Evolutionary conservation across 768 basidiomycete genomes (phyloP).

Genomic region (Calvatia gigantea): DNA sequence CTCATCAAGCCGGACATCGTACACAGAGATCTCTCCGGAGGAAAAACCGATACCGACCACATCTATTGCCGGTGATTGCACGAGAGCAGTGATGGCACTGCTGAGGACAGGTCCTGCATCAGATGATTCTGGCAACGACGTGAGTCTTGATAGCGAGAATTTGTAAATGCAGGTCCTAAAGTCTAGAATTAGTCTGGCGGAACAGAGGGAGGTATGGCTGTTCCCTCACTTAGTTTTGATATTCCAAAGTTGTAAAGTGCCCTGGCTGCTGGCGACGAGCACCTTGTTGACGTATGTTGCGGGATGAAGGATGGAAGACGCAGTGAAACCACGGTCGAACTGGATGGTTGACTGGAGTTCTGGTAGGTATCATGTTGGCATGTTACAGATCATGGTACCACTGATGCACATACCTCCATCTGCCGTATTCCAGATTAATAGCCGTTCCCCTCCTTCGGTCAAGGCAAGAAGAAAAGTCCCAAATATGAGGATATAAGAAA

Average conservation of each 20-base stretch:
- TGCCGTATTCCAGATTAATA: constrained; percentile 75
- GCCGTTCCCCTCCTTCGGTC: constrained; percentile 69
- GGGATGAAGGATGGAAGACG: constrained; percentile 85
- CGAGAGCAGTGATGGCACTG: constrained; percentile 68
- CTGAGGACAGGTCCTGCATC: constrained; percentile 22
- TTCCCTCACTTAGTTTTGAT: constrained; percentile 68
- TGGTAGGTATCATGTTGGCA: constrained; percentile 25
- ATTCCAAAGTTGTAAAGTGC: constrained; percentile 92
- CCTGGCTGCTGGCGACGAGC: constrained; percentile 77
- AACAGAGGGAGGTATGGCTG: neutral
- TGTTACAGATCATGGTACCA: neutral
- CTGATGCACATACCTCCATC: constrained; percentile 45
- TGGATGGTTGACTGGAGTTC: constrained; percentile 65
- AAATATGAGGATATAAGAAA: constrained; percentile 74
- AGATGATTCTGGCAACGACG: constrained; percentile 28
- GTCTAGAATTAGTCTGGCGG: neutral
- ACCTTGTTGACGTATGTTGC: constrained; percentile 97
- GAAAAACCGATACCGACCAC: constrained; percentile 91
- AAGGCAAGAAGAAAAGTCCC: constrained; percentile 79
- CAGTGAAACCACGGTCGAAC: constrained; percentile 83
- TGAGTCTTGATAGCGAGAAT: constrained; percentile 56
- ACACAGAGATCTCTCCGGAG: constrained; percentile 83
- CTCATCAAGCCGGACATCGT: constrained; percentile 90
- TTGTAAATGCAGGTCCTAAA: constrained; percentile 79
- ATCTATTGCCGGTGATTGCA: constrained; percentile 94